Evolutionary conservation across 2,329 filamentous ascomycete genomes (phyloP), one percentile per base, ranked within the genome.

Genomic region (Pseudodiploospora longispora): DNA sequence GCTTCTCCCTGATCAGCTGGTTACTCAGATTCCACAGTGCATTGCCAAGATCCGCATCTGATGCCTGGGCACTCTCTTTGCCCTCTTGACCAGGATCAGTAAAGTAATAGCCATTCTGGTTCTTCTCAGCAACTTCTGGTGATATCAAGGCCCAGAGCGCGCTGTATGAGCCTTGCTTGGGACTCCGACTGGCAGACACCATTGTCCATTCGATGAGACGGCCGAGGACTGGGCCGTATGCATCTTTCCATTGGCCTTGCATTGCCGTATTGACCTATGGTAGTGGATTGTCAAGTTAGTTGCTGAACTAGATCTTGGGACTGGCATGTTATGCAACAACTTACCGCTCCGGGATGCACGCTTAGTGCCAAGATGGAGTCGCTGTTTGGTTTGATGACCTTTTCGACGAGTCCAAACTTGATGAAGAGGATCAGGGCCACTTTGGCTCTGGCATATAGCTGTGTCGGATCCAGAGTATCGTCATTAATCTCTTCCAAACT

Each of bases 211-310:
- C 59, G 2, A 69, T 46, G 1, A 70, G 48, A 28, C 62, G 63
- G 1, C 68, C 68, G 0, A 61, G 58, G 0, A 71, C 50, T 0
- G 66, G 66, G 0, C 67, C 67, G 37, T 70, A 70, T 0, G 67
- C 66, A 10, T 68, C 64, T 46, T 70, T 69, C 66, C 66, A 71
- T 45, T 71, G 66, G 41, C 69, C 57, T 42, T 70, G 65, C 57
- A 19, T 19, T 19, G 19, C 19, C 19, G 19, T 19, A 19, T 42
- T 70, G 65, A 61, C 70, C 69, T 4, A 59, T 58, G 0, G 68
- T 70, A 6, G 66, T 70, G 27, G 70, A 67, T 67, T 69, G 10
- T 2, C 7, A 4, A 9, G 27, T 9, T 12, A 10, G 6, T 6
- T 6, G 38, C 5, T 30, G 54, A 34, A 12, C 32, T 12, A 12